Evolutionary conservation across 106 monocot genomes (phyloP).

Genomic region (Dioscorea dumetorum): DNA sequence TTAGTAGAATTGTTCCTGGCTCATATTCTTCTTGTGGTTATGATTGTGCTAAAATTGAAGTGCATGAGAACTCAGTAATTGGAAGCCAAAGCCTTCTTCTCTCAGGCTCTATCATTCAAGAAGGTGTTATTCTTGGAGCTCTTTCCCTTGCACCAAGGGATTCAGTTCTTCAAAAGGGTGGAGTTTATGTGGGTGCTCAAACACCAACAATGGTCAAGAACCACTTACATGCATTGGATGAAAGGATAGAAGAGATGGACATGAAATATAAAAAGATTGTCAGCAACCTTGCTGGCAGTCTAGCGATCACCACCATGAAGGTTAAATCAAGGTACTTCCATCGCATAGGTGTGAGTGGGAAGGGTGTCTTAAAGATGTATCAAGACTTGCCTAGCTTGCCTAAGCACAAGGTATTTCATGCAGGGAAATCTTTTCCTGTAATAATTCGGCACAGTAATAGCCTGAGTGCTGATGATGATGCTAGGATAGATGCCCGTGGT

Average conservation of each 20-base stretch:
- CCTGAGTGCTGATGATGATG: conserved; percentile 53
- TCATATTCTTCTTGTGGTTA: conserved; percentile 26
- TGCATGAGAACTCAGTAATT: conserved; percentile 28
- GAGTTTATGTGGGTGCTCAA: conserved; percentile 39
- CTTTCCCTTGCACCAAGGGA: conserved; percentile 37
- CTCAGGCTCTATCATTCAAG: conserved; percentile 30
- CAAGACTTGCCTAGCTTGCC: conserved; percentile 15
- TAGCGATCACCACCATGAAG: conserved; percentile 49
- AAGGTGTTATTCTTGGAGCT: conserved; percentile 47
- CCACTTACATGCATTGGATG: conserved; percentile 21
- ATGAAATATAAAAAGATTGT: conserved; percentile 33
- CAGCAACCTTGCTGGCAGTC: conserved; percentile 38
- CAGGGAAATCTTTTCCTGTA: conserved; percentile 30
- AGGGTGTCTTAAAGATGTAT: conserved; percentile 28
- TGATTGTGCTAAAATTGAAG: conserved; percentile 10
- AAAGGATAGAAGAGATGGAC: conserved; percentile 57
- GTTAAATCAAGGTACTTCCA: conserved; percentile 49
- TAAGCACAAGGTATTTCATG: conserved; percentile 29
- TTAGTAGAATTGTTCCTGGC: conserved; percentile 34
- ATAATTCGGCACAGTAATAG: conserved; percentile 45
- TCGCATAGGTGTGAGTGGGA: conserved; percentile 34
- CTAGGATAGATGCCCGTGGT: conserved; percentile 43
- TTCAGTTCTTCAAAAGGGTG: conserved; percentile 28
- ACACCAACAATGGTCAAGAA: conserved; percentile 37
- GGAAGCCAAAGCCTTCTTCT: conserved; percentile 44